Evolutionary conservation across 371 early-diverging fungal species (phyloP).

Genomic region (Mucor saturninus): DNA sequence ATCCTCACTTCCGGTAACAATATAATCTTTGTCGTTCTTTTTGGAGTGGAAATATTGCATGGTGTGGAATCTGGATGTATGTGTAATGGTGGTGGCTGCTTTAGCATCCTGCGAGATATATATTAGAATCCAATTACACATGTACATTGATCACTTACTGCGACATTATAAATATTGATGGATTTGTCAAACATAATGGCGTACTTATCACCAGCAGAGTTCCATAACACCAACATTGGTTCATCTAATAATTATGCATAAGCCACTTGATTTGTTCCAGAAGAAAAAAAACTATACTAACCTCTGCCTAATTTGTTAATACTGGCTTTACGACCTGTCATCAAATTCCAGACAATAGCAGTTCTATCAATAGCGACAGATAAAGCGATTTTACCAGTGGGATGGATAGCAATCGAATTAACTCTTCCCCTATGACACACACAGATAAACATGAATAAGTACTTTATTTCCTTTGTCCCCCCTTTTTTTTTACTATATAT

Average conservation of each 20-base stretch:
- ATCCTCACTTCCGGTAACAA: slow-evolving; percentile 77
- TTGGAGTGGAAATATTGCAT: slow-evolving; percentile 54
- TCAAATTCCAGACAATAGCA: slow-evolving; percentile 90
- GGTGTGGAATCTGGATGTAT: slow-evolving; percentile 53
- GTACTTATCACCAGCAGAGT: slow-evolving; percentile 72
- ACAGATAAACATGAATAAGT: neutral
- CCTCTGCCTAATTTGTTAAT: slow-evolving; percentile 62
- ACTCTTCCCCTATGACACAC: slow-evolving; percentile 53
- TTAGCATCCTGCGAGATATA: slow-evolving; percentile 54
- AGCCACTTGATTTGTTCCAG: neutral
- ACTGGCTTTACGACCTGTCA: slow-evolving; percentile 83
- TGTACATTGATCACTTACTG: slow-evolving; percentile 46
- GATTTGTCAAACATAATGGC: slow-evolving; percentile 76
- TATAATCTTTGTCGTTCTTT: slow-evolving; percentile 55
- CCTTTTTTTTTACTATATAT: neutral
- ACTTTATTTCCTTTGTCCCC: neutral
- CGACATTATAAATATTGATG: slow-evolving; percentile 72
- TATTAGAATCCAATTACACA: neutral
- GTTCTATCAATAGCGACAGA: slow-evolving; percentile 82
- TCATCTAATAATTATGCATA: slow-evolving; percentile 34
- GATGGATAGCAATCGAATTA: slow-evolving; percentile 87
- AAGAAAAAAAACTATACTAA: slow-evolving; percentile 17
- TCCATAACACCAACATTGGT: slow-evolving; percentile 79
- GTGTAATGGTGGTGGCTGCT: slow-evolving; percentile 52
- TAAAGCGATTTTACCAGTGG: slow-evolving; percentile 90